phyloP scores from a whole-genome alignment of 2,329 filamentous ascomycete genomes.

The Neocatenulostroma microsporum region DNA sequence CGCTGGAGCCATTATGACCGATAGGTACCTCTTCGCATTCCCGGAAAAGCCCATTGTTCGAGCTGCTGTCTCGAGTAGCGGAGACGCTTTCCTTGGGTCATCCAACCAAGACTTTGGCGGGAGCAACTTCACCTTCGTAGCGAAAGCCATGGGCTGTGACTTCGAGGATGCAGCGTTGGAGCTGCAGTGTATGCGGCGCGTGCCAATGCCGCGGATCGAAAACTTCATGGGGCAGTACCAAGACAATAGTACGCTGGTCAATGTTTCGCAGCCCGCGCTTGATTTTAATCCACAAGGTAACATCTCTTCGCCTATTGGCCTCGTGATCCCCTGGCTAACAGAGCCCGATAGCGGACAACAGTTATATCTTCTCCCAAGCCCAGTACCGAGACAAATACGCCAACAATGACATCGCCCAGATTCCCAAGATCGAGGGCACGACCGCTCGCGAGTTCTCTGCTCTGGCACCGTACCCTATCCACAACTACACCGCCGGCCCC shows the following conservation, averaged over 20 bases:
- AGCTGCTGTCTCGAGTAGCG: neutral
- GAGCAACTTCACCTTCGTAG: conserved; percentile 20
- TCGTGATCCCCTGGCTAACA: too few species aligned
- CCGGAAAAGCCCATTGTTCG: neutral
- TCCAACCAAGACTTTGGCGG: conserved; percentile 9
- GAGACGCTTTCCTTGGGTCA: neutral
- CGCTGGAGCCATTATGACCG: conserved; percentile 38
- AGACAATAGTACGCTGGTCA: conserved; percentile 12
- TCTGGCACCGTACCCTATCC: conserved; percentile 18
- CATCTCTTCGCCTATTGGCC: too few species aligned
- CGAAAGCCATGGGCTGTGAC: conserved; percentile 25
- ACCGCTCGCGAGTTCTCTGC: conserved; percentile 25
- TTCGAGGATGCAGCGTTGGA: conserved; percentile 17
- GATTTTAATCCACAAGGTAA: neutral
- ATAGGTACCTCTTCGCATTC: neutral
- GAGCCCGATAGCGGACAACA: too few species aligned
- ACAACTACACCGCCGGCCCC: conserved; percentile 6
- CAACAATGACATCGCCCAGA: too few species aligned
- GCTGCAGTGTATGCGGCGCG: conserved; percentile 30
- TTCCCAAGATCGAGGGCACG: conserved; percentile 29
- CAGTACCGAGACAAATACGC: too few species aligned
- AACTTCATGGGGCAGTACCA: conserved; percentile 25
- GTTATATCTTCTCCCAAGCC: conserved; percentile 21
- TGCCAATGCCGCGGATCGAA: conserved; percentile 23
- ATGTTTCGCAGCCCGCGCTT: neutral